Base-by-base conservation (phyloP, 2,329 filamentous ascomycete genomes). In the Bipolaris oryzae region DNA sequence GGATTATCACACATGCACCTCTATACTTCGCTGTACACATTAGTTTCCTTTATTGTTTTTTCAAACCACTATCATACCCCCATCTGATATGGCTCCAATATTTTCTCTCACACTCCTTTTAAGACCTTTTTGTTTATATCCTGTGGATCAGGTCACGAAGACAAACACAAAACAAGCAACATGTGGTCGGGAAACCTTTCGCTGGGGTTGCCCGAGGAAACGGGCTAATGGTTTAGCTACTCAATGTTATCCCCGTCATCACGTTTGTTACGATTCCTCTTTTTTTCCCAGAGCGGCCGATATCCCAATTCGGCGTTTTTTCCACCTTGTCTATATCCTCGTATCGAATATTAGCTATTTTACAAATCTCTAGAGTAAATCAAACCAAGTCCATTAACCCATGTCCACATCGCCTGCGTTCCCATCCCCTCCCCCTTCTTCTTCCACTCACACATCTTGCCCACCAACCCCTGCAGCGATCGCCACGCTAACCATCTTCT, bases 11-110 rank as follows among this genome's bases (percentile, higher is more conserved):
- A 54, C 57, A 31, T 31, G 28, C 49, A 45, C 7, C 25, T n/a
- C n/a, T n/a, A n/a, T 50, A 44, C 48, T 70, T 74, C 62, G 51
- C 57, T 73, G 71, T 72, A 73, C 52, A 73, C 66, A 68, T 60
- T 71, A 66, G 58, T 34, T 51, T 58, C 62, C 59, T 54, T 61
- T 66, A 60, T 58, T 58, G n/a, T 61, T 31, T 28, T 60, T 31
- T 28, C 25, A 9, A 31, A 61, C 64, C 63, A 31, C 53, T 21
- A 51, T 61, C 50, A 49, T 53, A 44, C 49, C 49, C 50, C 28
- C 28, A 31, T 31, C 10, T 50, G 41, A 57, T 50, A 45, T 59
- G 50, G 54, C 59, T 9, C 37, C 50, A 31, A 31, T 31, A 31
- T 53, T 31, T 57, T 57, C 45, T 38, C 46, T 51, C 51, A 63